phyloP scores from a whole-genome alignment of 2,329 filamentous ascomycete genomes.

The Blastomyces gilchristii region DNA sequence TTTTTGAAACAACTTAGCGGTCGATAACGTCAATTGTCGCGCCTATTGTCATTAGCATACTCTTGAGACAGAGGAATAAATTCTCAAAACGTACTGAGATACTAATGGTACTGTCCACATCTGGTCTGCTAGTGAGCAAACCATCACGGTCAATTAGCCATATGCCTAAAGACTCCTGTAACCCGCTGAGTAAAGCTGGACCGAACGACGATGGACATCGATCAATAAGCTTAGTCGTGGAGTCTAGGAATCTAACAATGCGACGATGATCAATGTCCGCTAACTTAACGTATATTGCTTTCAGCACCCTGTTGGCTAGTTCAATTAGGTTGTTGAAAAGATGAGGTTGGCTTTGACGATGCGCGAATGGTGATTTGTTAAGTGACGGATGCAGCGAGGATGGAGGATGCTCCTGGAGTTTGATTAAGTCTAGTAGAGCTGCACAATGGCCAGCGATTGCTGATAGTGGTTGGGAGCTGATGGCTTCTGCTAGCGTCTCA shows the following conservation, averaged over 20 bases:
- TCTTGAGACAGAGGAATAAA: neutral
- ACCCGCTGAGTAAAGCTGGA: conserved; percentile 45
- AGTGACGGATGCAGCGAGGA: neutral
- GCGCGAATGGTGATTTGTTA: neutral
- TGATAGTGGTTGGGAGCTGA: conserved; percentile 24
- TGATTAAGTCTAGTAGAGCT: conserved; percentile 25
- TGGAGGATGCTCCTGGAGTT: conserved; percentile 29
- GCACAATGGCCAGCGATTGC: conserved; percentile 28
- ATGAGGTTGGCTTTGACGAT: neutral
- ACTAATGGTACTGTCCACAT: conserved; percentile 24
- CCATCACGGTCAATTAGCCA: conserved; percentile 28
- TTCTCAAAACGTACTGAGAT: conserved; percentile 26
- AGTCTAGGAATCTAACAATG: conserved; percentile 43
- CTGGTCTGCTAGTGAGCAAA: conserved; percentile 22
- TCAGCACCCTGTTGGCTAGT: conserved; percentile 46
- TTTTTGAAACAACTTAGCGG: conserved; percentile 25
- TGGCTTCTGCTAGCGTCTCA: conserved; percentile 56
- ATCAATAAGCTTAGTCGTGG: conserved; percentile 44
- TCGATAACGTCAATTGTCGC: conserved; percentile 24
- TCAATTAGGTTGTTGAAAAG: conserved; percentile 50
- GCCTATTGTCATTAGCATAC: conserved; percentile 23
- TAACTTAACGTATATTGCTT: conserved; percentile 44
- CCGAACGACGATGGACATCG: conserved; percentile 44
- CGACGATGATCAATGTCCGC: conserved; percentile 31
- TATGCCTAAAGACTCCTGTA: conserved; percentile 41